Evolutionary conservation across 495 filamentous ascomycete species (phyloP).

Genomic region (Cetradonia linearis): DNA sequence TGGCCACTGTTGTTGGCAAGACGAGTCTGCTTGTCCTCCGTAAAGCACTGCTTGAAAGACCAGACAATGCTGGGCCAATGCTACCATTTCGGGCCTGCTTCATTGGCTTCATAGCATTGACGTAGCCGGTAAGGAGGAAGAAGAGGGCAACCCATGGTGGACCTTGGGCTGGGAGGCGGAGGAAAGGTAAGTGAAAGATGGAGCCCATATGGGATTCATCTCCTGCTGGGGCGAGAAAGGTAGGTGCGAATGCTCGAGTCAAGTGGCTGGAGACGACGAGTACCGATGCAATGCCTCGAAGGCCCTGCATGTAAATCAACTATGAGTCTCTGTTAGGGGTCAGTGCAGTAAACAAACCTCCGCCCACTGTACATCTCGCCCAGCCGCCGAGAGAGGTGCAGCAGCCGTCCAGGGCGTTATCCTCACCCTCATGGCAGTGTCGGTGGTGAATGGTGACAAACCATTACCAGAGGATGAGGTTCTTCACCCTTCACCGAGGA

Average conservation of each 20-base stretch:
- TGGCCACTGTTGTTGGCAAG: constrained; percentile 48
- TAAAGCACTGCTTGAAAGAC: constrained; percentile 51
- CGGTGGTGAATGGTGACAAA: background rate
- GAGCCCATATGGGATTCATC: constrained; percentile 33
- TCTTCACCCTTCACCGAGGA: background rate
- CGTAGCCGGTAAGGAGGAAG: constrained; percentile 57
- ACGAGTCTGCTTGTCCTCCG: constrained; percentile 55
- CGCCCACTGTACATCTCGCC: constrained; percentile 50
- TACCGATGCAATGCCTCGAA: constrained; percentile 54
- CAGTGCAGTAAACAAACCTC: constrained; percentile 41
- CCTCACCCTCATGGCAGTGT: constrained; percentile 3
- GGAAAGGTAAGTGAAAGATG: constrained; percentile 49
- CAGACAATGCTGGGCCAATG: constrained; percentile 39
- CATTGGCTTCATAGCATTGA: constrained; percentile 56
- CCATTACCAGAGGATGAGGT: background rate
- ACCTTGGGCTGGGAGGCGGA: constrained; percentile 53
- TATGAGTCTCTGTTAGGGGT: background rate
- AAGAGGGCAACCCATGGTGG: constrained; percentile 59
- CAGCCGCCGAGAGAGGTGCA: constrained; percentile 4
- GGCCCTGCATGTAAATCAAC: constrained; percentile 37
- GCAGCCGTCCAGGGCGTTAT: constrained; percentile 7
- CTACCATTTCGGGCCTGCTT: constrained; percentile 48
- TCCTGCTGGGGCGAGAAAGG: constrained; percentile 12
- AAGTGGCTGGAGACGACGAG: constrained; percentile 43
- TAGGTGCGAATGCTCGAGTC: constrained; percentile 14